A percentile compares a stretch with the other conserved stretches of the same genome.
These are phyloP conservation scores for Starmera stellimalicola DNA, from an alignment of 1,139 yeast genomes.

Conservation along the genomic window DNA sequence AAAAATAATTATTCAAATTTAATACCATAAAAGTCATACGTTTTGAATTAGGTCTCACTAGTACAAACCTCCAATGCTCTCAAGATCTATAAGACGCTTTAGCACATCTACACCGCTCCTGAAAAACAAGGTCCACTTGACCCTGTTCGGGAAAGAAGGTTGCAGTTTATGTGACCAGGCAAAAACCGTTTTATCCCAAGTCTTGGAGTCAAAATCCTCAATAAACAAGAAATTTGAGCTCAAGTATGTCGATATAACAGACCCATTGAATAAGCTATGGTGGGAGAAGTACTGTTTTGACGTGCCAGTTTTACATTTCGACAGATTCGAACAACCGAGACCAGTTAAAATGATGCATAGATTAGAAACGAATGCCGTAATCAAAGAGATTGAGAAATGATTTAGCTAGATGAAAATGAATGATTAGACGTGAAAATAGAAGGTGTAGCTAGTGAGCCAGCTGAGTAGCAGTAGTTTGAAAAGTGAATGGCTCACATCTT, in stretches of 20 bases:
- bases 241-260: constrained; percentile 55
- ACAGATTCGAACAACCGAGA: constrained; percentile 30
- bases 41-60: no score
- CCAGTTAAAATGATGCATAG: constrained; percentile 72
- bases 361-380: constrained; percentile 47
- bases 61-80: no score
- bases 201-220: constrained; percentile 23
- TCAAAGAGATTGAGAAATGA: constrained; percentile 33
- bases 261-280: constrained; percentile 61
- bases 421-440: background rate
- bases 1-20: no score
- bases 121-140: constrained; percentile 25
- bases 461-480: no score
- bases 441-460: background rate
- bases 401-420: background rate
- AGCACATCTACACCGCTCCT: background rate
- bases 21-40: no score
- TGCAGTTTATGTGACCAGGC: constrained; percentile 79
- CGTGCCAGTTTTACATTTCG: constrained; percentile 80
- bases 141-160: constrained; percentile 68
- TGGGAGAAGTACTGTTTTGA: constrained; percentile 81
- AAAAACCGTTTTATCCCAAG: constrained; percentile 37
- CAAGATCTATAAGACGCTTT: background rate
- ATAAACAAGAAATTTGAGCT: constrained; percentile 26
- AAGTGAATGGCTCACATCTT: background rate